These are phyloP conservation scores for Recurvomyces mirabilis DNA, from an alignment of 495 filamentous ascomycete genomes.

Conservation along the genomic window DNA sequence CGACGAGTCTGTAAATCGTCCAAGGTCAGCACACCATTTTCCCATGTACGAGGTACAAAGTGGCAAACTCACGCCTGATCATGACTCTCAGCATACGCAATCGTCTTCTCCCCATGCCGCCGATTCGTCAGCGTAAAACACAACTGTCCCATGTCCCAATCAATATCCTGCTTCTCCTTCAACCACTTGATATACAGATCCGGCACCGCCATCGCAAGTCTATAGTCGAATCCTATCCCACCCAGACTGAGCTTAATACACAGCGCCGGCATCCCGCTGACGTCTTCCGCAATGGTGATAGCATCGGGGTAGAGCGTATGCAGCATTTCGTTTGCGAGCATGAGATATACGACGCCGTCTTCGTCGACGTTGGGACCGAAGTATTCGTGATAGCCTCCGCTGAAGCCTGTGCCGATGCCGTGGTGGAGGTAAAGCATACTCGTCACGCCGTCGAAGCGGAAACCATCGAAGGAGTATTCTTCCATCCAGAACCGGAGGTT, in stretches of 20 bases:
- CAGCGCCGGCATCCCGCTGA: conserved; percentile 93
- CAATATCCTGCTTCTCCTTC: conserved; percentile 82
- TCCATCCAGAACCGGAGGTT: conserved; percentile 99
- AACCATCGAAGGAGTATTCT: conserved; percentile 91
- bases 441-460: conserved; percentile 95
- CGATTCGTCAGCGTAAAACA: conserved; percentile 82
- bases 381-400: conserved; percentile 97
- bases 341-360: conserved; percentile 89
- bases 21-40: background rate
- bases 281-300: conserved; percentile 92
- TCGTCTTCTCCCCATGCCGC: conserved; percentile 94
- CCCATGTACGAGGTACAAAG: background rate
- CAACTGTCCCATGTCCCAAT: conserved; percentile 86
- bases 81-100: conserved; percentile 93
- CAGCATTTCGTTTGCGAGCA: conserved; percentile 94
- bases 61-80: conserved; percentile 81
- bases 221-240: conserved; percentile 92
- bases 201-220: conserved; percentile 93
- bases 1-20: conserved; percentile 58
- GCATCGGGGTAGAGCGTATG: conserved; percentile 73
- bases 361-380: conserved; percentile 89
- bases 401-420: conserved; percentile 97
- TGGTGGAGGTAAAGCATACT: conserved; percentile 96
- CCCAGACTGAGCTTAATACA: conserved; percentile 77
- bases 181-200: conserved; percentile 99